A percentile compares a stretch with the other conserved stretches of the same genome.
Evolutionary conservation across 108 stramenopile species (phyloP).

Genomic region (Pseudonitzschia pungens): DNA sequence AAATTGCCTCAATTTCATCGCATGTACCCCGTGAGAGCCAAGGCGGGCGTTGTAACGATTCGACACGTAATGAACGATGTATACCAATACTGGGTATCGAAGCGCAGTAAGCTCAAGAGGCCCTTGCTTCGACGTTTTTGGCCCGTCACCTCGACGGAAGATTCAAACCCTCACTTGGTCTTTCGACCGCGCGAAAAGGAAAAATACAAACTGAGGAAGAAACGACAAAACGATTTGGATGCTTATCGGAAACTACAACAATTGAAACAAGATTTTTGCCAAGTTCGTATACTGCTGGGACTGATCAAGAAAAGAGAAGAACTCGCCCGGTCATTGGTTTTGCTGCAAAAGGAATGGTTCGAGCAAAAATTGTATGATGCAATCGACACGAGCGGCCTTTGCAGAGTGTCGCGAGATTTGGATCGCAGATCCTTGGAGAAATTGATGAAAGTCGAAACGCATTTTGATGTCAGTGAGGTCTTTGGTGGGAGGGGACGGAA

Average conservation of each 20-base stretch:
- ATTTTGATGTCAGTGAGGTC: slow-evolving; percentile 54
- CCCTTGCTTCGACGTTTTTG: slow-evolving; percentile 90
- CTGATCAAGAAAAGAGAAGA: slow-evolving; percentile 75
- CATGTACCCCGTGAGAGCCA: slow-evolving; percentile 54
- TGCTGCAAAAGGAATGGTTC: slow-evolving; percentile 65
- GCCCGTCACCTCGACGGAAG: slow-evolving; percentile 86
- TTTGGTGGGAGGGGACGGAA: slow-evolving; percentile 34
- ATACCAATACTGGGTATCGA: slow-evolving; percentile 89
- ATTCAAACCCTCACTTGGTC: slow-evolving; percentile 93
- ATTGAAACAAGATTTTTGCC: slow-evolving; percentile 81
- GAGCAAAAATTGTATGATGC: slow-evolving; percentile 60
- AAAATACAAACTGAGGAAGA: slow-evolving; percentile 92
- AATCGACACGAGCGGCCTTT: slow-evolving; percentile 66
- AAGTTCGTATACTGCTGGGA: slow-evolving; percentile 51
- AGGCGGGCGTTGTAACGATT: slow-evolving; percentile 43
- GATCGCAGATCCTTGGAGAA: slow-evolving; percentile 35
- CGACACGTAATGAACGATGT: slow-evolving; percentile 62
- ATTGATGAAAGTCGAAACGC: slow-evolving; percentile 49
- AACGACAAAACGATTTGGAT: slow-evolving; percentile 92
- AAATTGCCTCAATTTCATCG: slow-evolving; percentile 58
- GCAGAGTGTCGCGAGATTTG: slow-evolving; percentile 40
- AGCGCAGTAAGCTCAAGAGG: slow-evolving; percentile 84
- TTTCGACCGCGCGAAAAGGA: slow-evolving; percentile 96
- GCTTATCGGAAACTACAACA: slow-evolving; percentile 85
- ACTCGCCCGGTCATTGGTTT: slow-evolving; percentile 48